Base-by-base conservation (phyloP, 2,329 filamentous ascomycete species). In the Periconia macrospinosa region DNA sequence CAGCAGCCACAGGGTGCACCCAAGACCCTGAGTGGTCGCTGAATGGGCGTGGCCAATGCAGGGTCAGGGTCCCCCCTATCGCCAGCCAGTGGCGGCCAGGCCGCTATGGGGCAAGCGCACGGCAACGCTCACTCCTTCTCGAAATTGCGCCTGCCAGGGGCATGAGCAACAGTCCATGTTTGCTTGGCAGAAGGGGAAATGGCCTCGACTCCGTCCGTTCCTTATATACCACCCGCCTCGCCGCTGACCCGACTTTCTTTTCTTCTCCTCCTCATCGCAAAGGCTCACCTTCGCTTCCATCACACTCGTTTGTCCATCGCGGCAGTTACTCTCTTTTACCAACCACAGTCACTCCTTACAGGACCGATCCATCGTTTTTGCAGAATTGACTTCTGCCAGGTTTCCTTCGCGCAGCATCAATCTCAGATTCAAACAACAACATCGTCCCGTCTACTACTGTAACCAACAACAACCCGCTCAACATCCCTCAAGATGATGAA, bases 281-380 rank as follows among this genome's bases (percentile, higher is more conserved):
- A 67, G 43, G 66, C 66, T 66, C 59, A 57, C 57, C 52, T 68
- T 68, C 66, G 41, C 56, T 65, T 71, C 63, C 58, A 56, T 45
- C 55, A 71, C 69, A 66, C 60, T 72, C 70, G 64, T 67, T 72
- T 44, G 56, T 59, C 66, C 59, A 61, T 68, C 58, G 67, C 65
- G 67, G 67, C 70, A 65, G 45, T 55, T 61, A 59, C 71, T 60
- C 60, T 74, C 69, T 46, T 68, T 72, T 54, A 65, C 61, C 61
- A 55, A 63, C 56, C 64, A 64, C 65, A 72, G 69, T 72, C 71
- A 71, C 65, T 74, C 71, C 57, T 72, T 74, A 66, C 67, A 66
- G 66, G 65, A 60, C 60, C 57, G 53, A 60, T 53, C 33, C 33
- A 37, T 14, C 58, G 52, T 55, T 61, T n/a, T 42, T 48, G 61